These are phyloP conservation scores for Batrachochytrium dendrobatidis DNA, from an alignment of 371 early-diverging fungal genomes.

Conservation along the genomic window DNA sequence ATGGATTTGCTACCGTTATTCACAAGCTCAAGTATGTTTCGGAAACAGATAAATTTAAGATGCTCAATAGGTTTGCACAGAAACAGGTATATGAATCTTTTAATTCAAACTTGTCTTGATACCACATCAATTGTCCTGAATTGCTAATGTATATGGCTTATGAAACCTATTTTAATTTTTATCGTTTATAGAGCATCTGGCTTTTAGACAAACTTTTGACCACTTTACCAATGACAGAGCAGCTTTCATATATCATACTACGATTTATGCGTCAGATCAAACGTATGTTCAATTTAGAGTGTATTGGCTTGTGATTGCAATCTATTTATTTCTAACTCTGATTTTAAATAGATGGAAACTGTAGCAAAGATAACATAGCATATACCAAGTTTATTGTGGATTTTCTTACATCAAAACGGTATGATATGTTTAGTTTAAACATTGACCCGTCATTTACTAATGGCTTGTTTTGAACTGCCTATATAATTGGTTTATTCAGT, in stretches of 20 bases:
- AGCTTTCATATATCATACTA: no score
- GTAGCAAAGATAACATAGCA: not conserved
- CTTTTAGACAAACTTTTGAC: no score
- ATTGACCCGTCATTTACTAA: no score
- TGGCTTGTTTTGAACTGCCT: no score
- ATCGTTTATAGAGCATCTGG: no score
- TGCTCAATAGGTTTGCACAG: not conserved
- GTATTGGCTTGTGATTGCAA: not conserved
- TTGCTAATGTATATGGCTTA: no score
- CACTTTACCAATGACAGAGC: no score
- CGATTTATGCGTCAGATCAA: not conserved
- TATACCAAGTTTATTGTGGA: not conserved
- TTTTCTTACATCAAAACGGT: no score
- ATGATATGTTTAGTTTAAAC: no score
- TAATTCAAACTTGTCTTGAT: not conserved
- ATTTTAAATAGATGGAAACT: not conserved
- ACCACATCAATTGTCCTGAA: not conserved
- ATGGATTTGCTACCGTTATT: not conserved
- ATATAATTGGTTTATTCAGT: no score
- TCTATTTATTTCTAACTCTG: not conserved
- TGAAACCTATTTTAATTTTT: no score
- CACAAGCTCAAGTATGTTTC: not conserved
- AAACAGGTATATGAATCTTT: not conserved
- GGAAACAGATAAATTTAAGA: not conserved
- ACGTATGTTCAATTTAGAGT: not conserved